Evolutionary conservation across 2,329 filamentous ascomycete species (phyloP).

Genomic region (Sporothrix curviconia): DNA sequence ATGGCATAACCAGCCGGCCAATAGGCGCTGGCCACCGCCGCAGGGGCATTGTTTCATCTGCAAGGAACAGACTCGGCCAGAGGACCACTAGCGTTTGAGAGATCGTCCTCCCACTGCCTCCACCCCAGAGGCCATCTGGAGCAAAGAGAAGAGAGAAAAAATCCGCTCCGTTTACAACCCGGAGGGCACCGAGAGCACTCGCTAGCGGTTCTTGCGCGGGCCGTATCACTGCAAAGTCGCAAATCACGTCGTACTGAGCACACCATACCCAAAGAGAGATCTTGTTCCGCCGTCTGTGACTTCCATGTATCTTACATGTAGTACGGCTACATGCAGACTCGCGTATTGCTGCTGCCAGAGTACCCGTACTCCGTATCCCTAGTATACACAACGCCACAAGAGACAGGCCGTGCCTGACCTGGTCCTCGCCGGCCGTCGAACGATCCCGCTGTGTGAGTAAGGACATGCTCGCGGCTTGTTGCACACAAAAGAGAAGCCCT

Average conservation of each 20-base stretch:
- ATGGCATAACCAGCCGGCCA: background rate
- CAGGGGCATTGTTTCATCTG: constrained; percentile 11
- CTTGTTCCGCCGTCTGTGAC: no score
- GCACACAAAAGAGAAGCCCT: no score
- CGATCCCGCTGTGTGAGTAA: background rate
- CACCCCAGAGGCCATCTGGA: background rate
- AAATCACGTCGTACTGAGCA: no score
- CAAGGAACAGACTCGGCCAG: constrained; percentile 6
- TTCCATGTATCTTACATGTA: background rate
- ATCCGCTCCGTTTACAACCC: no score
- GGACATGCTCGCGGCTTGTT: background rate
- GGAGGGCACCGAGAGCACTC: no score
- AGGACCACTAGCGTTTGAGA: constrained; percentile 7
- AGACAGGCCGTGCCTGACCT: background rate
- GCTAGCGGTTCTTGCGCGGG: no score
- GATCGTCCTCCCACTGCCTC: background rate
- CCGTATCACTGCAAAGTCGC: no score
- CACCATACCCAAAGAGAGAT: no score
- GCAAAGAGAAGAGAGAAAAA: no score
- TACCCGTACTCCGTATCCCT: background rate
- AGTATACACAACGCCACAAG: background rate
- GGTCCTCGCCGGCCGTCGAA: background rate
- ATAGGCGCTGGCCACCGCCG: background rate
- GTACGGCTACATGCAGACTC: background rate
- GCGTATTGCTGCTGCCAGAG: background rate